phyloP scores from a whole-genome alignment of 164 flowering plant genomes.

The Tetrastigma voinierianum region DNA sequence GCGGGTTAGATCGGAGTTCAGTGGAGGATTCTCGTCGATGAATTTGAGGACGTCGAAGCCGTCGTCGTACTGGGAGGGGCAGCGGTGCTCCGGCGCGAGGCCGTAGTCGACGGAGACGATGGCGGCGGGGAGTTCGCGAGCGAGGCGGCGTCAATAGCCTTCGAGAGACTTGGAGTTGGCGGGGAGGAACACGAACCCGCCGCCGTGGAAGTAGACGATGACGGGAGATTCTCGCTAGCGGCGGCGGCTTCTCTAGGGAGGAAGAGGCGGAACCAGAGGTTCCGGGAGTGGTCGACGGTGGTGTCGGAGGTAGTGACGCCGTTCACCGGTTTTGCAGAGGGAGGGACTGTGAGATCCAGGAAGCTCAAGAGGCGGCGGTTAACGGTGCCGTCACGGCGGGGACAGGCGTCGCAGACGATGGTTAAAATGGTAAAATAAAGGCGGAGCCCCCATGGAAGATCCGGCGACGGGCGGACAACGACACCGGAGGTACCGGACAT shows the following conservation, averaged over 20 bases:
- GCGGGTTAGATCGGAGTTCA: constrained; percentile 1
- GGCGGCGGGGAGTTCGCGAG: constrained; percentile 15
- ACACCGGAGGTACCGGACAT: no score
- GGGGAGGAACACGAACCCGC: constrained; percentile 11
- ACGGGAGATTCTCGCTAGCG: constrained; percentile 18
- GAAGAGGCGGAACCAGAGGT: constrained; percentile 37
- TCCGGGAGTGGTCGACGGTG: constrained; percentile 25
- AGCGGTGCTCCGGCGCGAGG: constrained; percentile 33
- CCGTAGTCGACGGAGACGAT: constrained; percentile 43
- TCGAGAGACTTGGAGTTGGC: constrained; percentile 17
- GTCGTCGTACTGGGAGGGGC: constrained; percentile 39
- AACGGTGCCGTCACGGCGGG: constrained; percentile 29
- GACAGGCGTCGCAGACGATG: constrained; percentile 2
- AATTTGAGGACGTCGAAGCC: constrained; percentile 25
- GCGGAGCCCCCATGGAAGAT: constrained; percentile 16
- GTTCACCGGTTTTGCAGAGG: constrained; percentile 18
- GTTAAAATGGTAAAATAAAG: neutral
- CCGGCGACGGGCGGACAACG: neutral
- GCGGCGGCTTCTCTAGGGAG: neutral
- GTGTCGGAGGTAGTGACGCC: constrained; percentile 24
- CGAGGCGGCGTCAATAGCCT: constrained; percentile 17
- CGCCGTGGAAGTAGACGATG: constrained; percentile 29
- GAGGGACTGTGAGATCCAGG: constrained; percentile 10
- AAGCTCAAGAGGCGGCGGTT: constrained; percentile 25
- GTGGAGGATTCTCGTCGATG: constrained; percentile 4